Evolutionary conservation across 495 filamentous ascomycete species (phyloP).

Genomic region (Penicillium paxilli): DNA sequence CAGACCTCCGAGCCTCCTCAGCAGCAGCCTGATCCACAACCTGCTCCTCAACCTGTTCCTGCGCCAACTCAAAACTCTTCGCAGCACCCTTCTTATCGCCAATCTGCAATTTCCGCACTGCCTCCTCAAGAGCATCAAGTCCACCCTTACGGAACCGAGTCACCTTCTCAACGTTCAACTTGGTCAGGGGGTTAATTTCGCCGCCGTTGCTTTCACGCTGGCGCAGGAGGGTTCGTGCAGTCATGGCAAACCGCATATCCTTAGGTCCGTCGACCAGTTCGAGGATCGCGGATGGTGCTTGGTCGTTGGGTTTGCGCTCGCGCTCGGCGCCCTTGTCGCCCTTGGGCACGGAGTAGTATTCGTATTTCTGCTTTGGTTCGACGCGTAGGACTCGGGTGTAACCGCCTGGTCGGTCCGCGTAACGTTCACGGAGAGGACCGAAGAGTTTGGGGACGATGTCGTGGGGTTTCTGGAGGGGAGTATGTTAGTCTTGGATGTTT

Average conservation of each 20-base stretch:
- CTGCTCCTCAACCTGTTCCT: neutral
- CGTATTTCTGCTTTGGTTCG: slow-evolving; percentile 58
- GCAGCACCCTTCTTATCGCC: slow-evolving; percentile 10
- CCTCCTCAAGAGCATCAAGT: slow-evolving; percentile 61
- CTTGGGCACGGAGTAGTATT: slow-evolving; percentile 22
- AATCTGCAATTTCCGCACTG: slow-evolving; percentile 63
- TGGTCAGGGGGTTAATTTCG: slow-evolving; percentile 48
- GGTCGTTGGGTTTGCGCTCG: slow-evolving; percentile 54
- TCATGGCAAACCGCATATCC: slow-evolving; percentile 94
- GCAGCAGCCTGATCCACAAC: slow-evolving; percentile 2
- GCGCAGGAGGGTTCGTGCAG: slow-evolving; percentile 73
- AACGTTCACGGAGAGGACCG: slow-evolving; percentile 76
- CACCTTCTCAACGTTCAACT: slow-evolving; percentile 84
- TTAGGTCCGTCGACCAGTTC: slow-evolving; percentile 94
- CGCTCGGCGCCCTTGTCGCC: slow-evolving; percentile 16
- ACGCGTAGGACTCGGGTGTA: slow-evolving; percentile 93
- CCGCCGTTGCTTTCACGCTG: slow-evolving; percentile 48
- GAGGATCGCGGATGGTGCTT: slow-evolving; percentile 87
- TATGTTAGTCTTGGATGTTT: slow-evolving; percentile 8
- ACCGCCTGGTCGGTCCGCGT: slow-evolving; percentile 77
- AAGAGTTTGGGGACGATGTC: slow-evolving; percentile 83
- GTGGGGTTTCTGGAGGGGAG: slow-evolving; percentile 63
- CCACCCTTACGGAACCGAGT: slow-evolving; percentile 73
- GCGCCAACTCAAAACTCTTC: neutral
- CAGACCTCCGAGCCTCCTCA: slow-evolving; percentile 11